Conservation (phyloP, 257 asterid genomes). For the Nicotiana obtusifolia region DNA sequence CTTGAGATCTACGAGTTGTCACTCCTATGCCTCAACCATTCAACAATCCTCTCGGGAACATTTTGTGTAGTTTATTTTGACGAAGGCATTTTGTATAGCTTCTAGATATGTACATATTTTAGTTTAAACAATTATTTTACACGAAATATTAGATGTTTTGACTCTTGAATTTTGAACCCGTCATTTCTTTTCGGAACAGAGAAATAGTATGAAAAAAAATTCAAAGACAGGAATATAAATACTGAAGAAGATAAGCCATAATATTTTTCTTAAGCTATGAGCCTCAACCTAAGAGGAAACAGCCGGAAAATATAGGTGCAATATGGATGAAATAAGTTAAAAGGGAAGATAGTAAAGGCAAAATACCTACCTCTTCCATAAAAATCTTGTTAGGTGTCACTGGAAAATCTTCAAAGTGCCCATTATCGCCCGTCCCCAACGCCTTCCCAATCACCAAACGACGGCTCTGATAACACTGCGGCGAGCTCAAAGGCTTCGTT, state of each 20-base stretch:
- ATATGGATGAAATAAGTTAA: not conserved
- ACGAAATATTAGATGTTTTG: not conserved
- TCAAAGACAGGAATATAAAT: not conserved
- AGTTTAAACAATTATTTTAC: not conserved
- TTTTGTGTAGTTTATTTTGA: not conserved
- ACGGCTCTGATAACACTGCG: conserved; percentile 24
- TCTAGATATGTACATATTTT: not conserved
- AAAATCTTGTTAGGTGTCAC: conserved; percentile 47
- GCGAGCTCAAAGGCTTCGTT: conserved; percentile 36
- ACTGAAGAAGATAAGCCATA: not conserved
- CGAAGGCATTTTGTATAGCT: not conserved
- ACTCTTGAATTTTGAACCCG: not conserved
- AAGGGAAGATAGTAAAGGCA: not conserved
- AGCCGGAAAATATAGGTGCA: not conserved
- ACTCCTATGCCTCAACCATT: not conserved
- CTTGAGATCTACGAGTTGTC: not conserved
- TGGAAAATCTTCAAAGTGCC: conserved; percentile 36
- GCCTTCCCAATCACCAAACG: conserved; percentile 32
- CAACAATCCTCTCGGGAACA: not conserved
- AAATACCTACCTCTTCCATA: conserved; percentile 67
- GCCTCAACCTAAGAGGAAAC: not conserved
- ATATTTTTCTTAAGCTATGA: not conserved
- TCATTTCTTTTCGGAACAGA: not conserved
- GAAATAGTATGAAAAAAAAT: not conserved
- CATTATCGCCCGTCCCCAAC: conserved; percentile 46